Evolutionary conservation across 2,329 filamentous ascomycete genomes (phyloP).

Genomic region (Allantophomopsis cytisporea): DNA sequence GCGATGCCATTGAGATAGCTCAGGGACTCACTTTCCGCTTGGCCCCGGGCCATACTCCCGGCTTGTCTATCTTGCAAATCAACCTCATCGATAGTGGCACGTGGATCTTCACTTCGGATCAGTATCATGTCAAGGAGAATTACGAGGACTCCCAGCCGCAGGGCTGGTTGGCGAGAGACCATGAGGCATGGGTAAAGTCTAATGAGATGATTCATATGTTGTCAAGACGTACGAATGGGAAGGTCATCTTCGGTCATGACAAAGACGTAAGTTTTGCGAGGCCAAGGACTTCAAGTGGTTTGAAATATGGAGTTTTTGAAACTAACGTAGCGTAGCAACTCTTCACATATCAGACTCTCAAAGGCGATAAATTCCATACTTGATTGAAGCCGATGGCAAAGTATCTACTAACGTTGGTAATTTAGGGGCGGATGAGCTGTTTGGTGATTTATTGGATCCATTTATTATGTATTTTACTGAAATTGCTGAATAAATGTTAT

Average conservation of each 20-base stretch:
- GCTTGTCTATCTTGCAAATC: constrained; percentile 1
- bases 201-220: constrained; percentile 18
- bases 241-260: constrained; percentile 20
- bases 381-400: too few relatives aligned
- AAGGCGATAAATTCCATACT: too few relatives aligned
- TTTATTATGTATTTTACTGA: too few relatives aligned
- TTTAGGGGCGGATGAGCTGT: too few relatives aligned
- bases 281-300: too few relatives aligned
- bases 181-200: constrained; percentile 20
- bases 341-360: too few relatives aligned
- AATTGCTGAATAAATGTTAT: too few relatives aligned
- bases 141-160: constrained; percentile 19
- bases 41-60: constrained; percentile 4
- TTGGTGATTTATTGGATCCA: too few relatives aligned
- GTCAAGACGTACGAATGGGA: constrained; percentile 17
- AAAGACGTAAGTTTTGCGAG: not conserved
- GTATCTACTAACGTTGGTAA: too few relatives aligned
- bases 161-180: constrained; percentile 21
- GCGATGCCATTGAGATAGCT: constrained; percentile 18
- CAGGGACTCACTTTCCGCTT: constrained; percentile 17
- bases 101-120: constrained; percentile 24
- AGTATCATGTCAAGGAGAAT: constrained; percentile 24
- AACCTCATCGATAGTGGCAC: constrained; percentile 10
- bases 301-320: too few relatives aligned
- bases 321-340: too few relatives aligned